Evolutionary conservation across 2,329 filamentous ascomycete genomes (phyloP).

Genomic region (Talaromyces pinophilus): DNA sequence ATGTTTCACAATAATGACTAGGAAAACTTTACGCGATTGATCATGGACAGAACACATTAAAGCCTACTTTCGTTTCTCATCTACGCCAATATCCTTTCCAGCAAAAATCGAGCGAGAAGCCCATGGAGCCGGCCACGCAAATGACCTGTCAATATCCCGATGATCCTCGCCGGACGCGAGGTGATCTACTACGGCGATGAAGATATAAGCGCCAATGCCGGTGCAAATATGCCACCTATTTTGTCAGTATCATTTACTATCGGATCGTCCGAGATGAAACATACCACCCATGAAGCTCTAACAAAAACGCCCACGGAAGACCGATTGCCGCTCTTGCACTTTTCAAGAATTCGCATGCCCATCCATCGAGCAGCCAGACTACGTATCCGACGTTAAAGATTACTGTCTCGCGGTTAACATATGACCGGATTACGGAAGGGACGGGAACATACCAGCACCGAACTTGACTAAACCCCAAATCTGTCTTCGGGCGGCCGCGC

Average conservation of each 20-base stretch:
- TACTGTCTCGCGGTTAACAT: slow-evolving; percentile 21
- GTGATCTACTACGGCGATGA: slow-evolving; percentile 42
- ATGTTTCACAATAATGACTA: too few species aligned
- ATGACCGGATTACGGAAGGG: neutral
- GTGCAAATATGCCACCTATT: slow-evolving; percentile 49
- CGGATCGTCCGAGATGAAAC: slow-evolving; percentile 12
- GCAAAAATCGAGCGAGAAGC: neutral
- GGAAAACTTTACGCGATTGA: neutral
- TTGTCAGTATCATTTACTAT: neutral
- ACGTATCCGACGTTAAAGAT: slow-evolving; percentile 43
- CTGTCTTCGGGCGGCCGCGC: neutral
- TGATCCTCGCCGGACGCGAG: slow-evolving; percentile 39
- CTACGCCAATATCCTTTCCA: neutral
- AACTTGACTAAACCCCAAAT: slow-evolving; percentile 8
- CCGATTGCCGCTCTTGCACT: slow-evolving; percentile 36
- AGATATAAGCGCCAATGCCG: slow-evolving; percentile 46
- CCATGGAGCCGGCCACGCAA: slow-evolving; percentile 39
- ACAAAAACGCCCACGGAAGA: slow-evolving; percentile 41
- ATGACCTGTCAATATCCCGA: slow-evolving; percentile 29
- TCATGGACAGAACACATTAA: neutral
- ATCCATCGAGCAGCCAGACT: slow-evolving; percentile 46
- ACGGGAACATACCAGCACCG: neutral
- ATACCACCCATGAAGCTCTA: slow-evolving; percentile 49
- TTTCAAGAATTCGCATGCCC: slow-evolving; percentile 34
- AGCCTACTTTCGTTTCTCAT: neutral